Base-by-base conservation (phyloP, 305 asterid species). In the Fraxinus albicans region DNA sequence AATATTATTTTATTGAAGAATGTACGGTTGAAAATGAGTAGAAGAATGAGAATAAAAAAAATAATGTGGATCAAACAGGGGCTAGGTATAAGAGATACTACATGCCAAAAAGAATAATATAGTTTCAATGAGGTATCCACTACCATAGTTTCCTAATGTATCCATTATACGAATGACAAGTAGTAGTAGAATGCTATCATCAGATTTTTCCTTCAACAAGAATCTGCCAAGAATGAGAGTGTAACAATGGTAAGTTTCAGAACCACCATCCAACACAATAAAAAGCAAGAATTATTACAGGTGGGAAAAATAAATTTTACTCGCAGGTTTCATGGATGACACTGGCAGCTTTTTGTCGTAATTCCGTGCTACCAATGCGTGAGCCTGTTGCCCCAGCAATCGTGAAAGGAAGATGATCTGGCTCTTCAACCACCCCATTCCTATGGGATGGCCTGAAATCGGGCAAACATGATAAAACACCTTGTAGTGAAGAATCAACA, bases 331-430 rank as follows among this genome's bases (percentile, higher is more conserved):
- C 91, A 88, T 97, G 99, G 83, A 97, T 93, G 79, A 95, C 85
- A 58, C 91, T 90, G 85, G 97, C 95, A 87, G 99, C 98, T 83
- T 90, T 95, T 87, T 94, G 90, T 77, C 99, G 92, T 84, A 94
- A 88, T 84, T 91, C 97, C 78, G 91, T 88, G 89, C 90, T 93
- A 75, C 99, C 99, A 90, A 97, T 94, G 89, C 89, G 60, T 79
- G 98, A 86, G 73, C 99, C 99, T 81, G 97, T 93, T 83, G 99
- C 97, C 85, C 99, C 99, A 79, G 99, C 97, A 89, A 97, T 94
- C 81, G 89, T 79, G 89, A 97, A 94, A 86, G 93, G 89, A 87
- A 88, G 77, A 72, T 63, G 69, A 50, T 84, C 89, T 80, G 91
- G 86, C 84, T 93, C 98, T 82, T 89, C 91, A 83, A 84, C 94